These are phyloP conservation scores for Ilex paraguariensis DNA, from an alignment of 305 asterid species.

Conservation along the genomic window DNA sequence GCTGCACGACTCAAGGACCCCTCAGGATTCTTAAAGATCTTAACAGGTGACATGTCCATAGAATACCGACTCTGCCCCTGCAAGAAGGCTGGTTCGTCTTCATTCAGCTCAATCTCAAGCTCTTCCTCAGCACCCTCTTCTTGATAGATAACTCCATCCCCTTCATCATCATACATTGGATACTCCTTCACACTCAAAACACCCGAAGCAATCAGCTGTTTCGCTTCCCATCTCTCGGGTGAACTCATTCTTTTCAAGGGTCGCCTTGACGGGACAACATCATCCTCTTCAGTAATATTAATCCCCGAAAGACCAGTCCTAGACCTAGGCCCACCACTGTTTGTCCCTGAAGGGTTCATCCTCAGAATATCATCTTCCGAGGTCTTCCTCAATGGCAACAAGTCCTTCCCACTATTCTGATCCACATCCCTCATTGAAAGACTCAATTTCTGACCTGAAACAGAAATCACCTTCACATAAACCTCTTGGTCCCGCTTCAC, in stretches of 20 bases:
- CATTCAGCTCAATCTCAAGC: conserved; percentile 87
- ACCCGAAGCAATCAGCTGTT: conserved; percentile 83
- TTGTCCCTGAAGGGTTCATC: conserved; percentile 46
- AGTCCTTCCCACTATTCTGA: conserved; percentile 76
- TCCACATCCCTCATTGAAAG: conserved; percentile 93
- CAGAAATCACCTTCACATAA: conserved; percentile 73
- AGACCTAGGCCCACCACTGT: conserved; percentile 38
- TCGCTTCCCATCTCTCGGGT: conserved; percentile 93
- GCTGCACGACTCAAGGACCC: conserved; percentile 98
- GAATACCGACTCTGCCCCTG: conserved; percentile 85
- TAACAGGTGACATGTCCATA: conserved; percentile 84
- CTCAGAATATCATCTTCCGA: conserved; percentile 41
- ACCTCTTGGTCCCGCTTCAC: conserved; percentile 91
- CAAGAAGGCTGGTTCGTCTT: conserved; percentile 89
- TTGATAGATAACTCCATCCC: conserved; percentile 74
- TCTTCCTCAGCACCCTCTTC: conserved; percentile 95
- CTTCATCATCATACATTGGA: conserved; percentile 79
- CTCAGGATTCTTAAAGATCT: conserved; percentile 87
- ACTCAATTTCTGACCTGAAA: conserved; percentile 76
- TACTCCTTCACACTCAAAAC: conserved; percentile 72
- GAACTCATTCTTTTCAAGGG: conserved; percentile 91
- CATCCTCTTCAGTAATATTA: conserved; percentile 52
- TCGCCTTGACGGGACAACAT: conserved; percentile 63
- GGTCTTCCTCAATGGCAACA: conserved; percentile 73
- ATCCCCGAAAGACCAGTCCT: conserved; percentile 83